Evolutionary conservation across 2,329 filamentous ascomycete genomes (phyloP), one percentile per base, ranked within the genome.

Genomic region (Blumeria graminis): DNA sequence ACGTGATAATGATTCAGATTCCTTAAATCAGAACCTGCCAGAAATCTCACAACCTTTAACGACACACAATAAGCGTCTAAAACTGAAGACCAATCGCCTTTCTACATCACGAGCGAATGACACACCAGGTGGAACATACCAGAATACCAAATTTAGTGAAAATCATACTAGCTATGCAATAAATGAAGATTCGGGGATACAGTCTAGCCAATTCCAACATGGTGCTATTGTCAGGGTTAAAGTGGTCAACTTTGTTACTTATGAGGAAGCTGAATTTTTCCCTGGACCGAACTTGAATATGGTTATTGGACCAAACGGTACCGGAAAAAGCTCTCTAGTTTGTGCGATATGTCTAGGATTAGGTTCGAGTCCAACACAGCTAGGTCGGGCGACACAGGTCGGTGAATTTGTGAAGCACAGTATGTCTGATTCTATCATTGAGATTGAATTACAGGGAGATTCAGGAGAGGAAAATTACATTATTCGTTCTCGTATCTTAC

Each of bases 261-360:
- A 98, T 69, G 88, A 86, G 54, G 80, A 82, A 56, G 90, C 88
- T 56, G 89, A 94, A 61, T 95, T 96, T 68, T 79, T 83, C 58
- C 87, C 88, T 11, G 92, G 92, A 0, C 90, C 92, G 0, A 90
- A 86, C 66, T 69, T 98, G 65, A 98, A 98, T 67, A 96, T 98
- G 90, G 82, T 98, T 56, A 94, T 98, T 62, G 92, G 92, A 0
- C 92, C 92, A n/a, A 98, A 98, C 65, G 92, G 92, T 36, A 96
- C 92, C 0, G 92, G 92, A 56, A 98, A 98, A 70, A 96, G 90
- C 69, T 95, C 92, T 0, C 74, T 98, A 32, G 90, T 98, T 46
- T 98, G 92, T 69, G 92, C 92, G 48, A 94, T 98, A 62, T 96
- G 92, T 65, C 71, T 98, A 13, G 92, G 92, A 1, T 72, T 98